phyloP scores from a whole-genome alignment of 1,139 yeast species.

The Blastobotrys persicus region DNA sequence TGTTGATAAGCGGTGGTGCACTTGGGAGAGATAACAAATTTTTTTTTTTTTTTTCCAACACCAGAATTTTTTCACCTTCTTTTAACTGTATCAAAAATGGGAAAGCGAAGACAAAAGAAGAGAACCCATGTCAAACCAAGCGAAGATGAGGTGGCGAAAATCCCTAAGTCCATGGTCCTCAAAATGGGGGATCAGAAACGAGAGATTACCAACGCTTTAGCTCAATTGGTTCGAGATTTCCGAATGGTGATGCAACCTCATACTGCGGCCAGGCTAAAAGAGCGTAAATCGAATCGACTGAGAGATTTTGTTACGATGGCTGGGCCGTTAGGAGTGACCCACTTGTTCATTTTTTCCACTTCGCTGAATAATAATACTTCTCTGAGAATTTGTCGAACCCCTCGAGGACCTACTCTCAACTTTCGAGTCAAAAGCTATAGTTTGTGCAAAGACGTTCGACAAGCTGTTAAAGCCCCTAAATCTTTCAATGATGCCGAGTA shows the following conservation, averaged over 20 bases:
- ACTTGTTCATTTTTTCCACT: constrained; percentile 82
- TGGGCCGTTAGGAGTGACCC: constrained; percentile 93
- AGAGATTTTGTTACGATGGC: constrained; percentile 95
- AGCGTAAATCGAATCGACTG: constrained; percentile 79
- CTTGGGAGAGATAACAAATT: constrained; percentile 13
- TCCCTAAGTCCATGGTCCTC: constrained; percentile 92
- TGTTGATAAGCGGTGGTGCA: not conserved
- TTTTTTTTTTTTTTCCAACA: constrained; percentile 7
- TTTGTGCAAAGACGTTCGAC: constrained; percentile 76
- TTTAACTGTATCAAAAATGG: constrained; percentile 15
- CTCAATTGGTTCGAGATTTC: constrained; percentile 83
- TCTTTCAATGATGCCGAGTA: constrained; percentile 50
- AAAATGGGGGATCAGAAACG: constrained; percentile 68
- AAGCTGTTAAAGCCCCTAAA: constrained; percentile 61
- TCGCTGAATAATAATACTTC: constrained; percentile 76
- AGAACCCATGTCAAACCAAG: constrained; percentile 76
- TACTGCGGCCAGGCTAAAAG: constrained; percentile 84
- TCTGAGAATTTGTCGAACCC: constrained; percentile 79
- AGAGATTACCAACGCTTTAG: constrained; percentile 72
- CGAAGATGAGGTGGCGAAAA: constrained; percentile 66
- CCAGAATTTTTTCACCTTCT: constrained; percentile 11
- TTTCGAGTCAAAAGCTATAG: constrained; percentile 77
- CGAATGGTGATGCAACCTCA: constrained; percentile 94
- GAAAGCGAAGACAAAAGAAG: constrained; percentile 47
- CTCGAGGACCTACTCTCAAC: constrained; percentile 91